Evolutionary conservation across 2,329 filamentous ascomycete species (phyloP), one percentile per base, ranked within the genome.

Genomic region (Samsoniella hepiali): DNA sequence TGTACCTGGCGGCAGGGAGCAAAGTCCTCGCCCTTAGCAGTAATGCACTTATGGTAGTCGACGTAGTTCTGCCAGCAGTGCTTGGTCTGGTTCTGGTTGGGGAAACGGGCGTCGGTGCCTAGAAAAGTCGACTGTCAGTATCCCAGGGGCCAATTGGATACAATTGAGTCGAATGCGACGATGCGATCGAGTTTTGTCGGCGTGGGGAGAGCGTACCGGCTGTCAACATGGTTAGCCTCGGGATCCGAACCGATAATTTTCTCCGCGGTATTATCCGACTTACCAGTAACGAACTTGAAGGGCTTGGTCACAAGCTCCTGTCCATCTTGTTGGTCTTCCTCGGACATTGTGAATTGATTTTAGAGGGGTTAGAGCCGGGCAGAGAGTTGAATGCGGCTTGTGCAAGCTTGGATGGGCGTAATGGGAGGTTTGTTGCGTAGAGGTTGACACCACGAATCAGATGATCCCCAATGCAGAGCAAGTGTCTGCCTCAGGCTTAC

Each of bases 41-140:
- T 84, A 81, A 97, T 93, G 85, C 95, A 99, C 88, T 99, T 99
- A 89, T 99, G 91, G 87, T 99, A 98, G 82, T 99, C 95, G 84
- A 99, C 95, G 83, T 99, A 99, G 88, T 99, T 99, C 81, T 99
- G 96, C 95, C 95, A 99, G 91, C 95, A 99, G 88, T 99, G 93
- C 90, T 97, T 97, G 82, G 93, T 90, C 84, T 95, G 91, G 85
- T 99, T 99, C 85, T 88, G 84, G 86, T 99, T 97, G 76, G 95
- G 95, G 84, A 98, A 99, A 79, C 95, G 94, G 81, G 95, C 95
- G 79, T 99, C 95, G 84, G 96, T 96, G 85, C 95, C 95, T 97
- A 45, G 49, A 13, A 53, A 57, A 40, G 8, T 34, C 6, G 22
- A 4, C n/a, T n/a, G 38, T 70, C 38, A 69, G 68, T 56, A 61